A percentile compares a stretch with the other conserved stretches of the same genome.
Evolutionary conservation across 1,284 basidiomycete species (phyloP).

Genomic region (Apiotrichum veenhuisii): DNA sequence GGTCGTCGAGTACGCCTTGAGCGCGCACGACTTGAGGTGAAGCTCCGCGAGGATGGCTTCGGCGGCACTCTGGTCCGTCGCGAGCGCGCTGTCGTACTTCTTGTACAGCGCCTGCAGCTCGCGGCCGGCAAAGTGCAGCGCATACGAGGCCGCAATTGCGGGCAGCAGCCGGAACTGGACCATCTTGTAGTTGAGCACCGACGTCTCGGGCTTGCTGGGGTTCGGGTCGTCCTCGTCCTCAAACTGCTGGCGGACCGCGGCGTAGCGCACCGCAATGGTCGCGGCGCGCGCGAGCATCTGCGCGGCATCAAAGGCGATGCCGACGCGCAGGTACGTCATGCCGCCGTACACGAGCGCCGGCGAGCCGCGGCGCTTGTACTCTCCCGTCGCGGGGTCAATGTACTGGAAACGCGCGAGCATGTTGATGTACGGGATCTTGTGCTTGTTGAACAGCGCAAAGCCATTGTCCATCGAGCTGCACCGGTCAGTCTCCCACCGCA

Average conservation of each 20-base stretch:
- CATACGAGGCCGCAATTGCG: constrained; percentile 56
- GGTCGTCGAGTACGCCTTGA: constrained; percentile 45
- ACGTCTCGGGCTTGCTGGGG: constrained; percentile 50
- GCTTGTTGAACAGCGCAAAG: constrained; percentile 55
- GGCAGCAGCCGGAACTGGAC: constrained; percentile 58
- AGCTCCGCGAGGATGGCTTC: constrained; percentile 15
- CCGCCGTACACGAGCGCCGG: constrained; percentile 58
- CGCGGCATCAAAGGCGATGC: constrained; percentile 56
- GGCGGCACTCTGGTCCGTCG: constrained; percentile 4
- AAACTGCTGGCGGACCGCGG: constrained; percentile 56
- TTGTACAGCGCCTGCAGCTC: constrained; percentile 49
- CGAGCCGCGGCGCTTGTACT: constrained; percentile 51
- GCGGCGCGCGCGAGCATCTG: constrained; percentile 56
- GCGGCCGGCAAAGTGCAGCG: constrained; percentile 56
- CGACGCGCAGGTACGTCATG: constrained; percentile 54
- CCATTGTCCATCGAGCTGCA: constrained; percentile 52
- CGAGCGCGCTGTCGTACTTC: constrained; percentile 12
- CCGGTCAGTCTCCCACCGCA: too few relatives aligned
- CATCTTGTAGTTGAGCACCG: constrained; percentile 58
- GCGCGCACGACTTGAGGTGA: constrained; percentile 12
- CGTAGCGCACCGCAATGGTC: constrained; percentile 56
- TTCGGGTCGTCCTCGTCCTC: constrained; percentile 48
- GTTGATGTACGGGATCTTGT: constrained; percentile 55
- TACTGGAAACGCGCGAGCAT: constrained; percentile 61
- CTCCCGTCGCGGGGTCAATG: constrained; percentile 49